phyloP scores from a whole-genome alignment of 2,329 filamentous ascomycete genomes.

The Graphilbum ipis-grandicollis region DNA sequence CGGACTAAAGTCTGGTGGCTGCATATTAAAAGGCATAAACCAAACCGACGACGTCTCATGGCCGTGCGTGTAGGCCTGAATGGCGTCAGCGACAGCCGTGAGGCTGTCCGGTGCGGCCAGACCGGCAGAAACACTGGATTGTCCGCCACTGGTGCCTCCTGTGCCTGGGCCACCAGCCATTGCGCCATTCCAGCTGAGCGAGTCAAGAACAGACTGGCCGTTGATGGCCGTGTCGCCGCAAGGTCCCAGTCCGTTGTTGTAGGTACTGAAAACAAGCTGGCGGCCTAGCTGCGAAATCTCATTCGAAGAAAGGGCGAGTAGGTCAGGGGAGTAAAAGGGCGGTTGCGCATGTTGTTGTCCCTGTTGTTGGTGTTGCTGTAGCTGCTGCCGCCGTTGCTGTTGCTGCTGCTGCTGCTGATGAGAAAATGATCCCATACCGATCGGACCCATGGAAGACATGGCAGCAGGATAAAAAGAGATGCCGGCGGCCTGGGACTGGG shows the following conservation, averaged over 20 bases:
- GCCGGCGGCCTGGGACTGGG: slow-evolving; percentile 21
- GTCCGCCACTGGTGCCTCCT: background rate
- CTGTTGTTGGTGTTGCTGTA: slow-evolving; percentile 7
- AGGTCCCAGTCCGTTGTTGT: slow-evolving; percentile 36
- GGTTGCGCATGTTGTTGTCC: slow-evolving; percentile 3
- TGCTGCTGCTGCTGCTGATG: slow-evolving; percentile 13
- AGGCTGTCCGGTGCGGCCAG: too few species aligned
- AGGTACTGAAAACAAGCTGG: slow-evolving; percentile 60
- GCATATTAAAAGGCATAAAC: slow-evolving; percentile 88
- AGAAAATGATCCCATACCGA: slow-evolving; percentile 21
- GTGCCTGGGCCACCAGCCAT: slow-evolving; percentile 9
- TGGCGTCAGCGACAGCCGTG: slow-evolving; percentile 7
- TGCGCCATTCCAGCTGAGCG: slow-evolving; percentile 21
- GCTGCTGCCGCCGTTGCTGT: slow-evolving; percentile 3
- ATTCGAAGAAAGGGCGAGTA: slow-evolving; percentile 31
- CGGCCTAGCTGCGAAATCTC: slow-evolving; percentile 54
- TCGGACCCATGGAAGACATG: slow-evolving; percentile 35
- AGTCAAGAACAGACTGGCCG: slow-evolving; percentile 23
- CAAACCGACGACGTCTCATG: slow-evolving; percentile 50
- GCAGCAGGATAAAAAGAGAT: slow-evolving; percentile 20
- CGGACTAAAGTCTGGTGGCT: slow-evolving; percentile 47
- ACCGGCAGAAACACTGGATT: background rate
- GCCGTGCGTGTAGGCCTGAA: slow-evolving; percentile 15
- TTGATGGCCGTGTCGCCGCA: slow-evolving; percentile 21
- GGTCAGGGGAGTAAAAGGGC: slow-evolving; percentile 31